These are phyloP conservation scores for Linnemannia schmuckeri DNA, from an alignment of 192 early-diverging fungal genomes.

Conservation along the genomic window DNA sequence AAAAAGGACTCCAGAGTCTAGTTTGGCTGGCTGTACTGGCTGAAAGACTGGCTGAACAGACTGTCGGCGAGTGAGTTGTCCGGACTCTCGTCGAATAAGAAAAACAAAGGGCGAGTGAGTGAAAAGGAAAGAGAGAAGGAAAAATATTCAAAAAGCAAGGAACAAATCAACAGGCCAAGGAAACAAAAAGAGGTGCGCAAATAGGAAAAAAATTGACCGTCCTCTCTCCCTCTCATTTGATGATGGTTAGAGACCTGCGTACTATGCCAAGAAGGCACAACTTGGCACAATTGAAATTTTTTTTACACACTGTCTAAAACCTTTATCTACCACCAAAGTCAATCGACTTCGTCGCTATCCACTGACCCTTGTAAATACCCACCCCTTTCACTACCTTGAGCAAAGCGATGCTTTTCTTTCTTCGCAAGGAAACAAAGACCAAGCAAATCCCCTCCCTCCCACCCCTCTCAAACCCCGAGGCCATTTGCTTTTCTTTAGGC, in stretches of 20 bases:
- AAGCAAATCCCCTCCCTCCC: not conserved
- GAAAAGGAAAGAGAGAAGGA: not conserved
- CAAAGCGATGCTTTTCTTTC: not conserved
- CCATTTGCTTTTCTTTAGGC: not conserved
- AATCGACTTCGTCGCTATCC: too few species aligned
- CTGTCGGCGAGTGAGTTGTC: not conserved
- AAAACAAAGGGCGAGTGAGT: not conserved
- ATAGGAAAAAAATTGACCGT: not conserved
- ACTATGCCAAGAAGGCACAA: too few species aligned
- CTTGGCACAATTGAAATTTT: too few species aligned
- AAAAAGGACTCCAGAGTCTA: not conserved
- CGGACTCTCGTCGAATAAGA: not conserved
- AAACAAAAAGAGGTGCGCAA: not conserved
- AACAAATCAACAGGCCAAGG: not conserved
- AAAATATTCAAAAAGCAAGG: not conserved
- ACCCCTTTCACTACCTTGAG: too few species aligned
- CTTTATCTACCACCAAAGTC: too few species aligned
- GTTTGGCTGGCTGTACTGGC: not conserved
- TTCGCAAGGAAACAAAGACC: not conserved
- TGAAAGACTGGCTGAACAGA: not conserved
- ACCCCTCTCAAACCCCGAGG: too few species aligned
- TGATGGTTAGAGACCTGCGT: too few species aligned
- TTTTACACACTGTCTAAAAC: too few species aligned
- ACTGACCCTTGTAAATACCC: too few species aligned
- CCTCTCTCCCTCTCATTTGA: not conserved